Percentiles rank a stretch among this genome's conserved stretches.
These are phyloP conservation scores for Articulospora tetracladia DNA, from an alignment of 495 filamentous ascomycete genomes.

Conservation along the genomic window DNA sequence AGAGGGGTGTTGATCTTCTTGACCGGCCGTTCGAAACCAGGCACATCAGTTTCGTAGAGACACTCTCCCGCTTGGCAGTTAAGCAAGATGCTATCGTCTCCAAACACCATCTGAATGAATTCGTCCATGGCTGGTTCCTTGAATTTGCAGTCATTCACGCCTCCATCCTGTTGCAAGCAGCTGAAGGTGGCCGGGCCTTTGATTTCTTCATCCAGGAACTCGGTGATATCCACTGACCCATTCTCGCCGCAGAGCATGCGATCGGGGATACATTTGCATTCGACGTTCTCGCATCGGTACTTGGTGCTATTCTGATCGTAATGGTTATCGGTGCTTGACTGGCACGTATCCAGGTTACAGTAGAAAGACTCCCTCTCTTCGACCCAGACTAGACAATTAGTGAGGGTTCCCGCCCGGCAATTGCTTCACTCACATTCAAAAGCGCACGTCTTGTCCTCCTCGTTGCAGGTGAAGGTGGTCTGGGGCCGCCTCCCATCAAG, in stretches of 20 bases:
- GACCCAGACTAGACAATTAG: slow-evolving; percentile 77
- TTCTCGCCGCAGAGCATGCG: slow-evolving; percentile 91
- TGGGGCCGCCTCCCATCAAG: slow-evolving; percentile 81
- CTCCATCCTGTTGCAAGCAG: slow-evolving; percentile 59
- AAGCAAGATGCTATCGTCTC: slow-evolving; percentile 81
- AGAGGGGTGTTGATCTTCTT: slow-evolving; percentile 97
- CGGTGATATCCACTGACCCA: slow-evolving; percentile 86
- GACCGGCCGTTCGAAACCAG: slow-evolving; percentile 81
- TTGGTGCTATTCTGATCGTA: slow-evolving; percentile 72
- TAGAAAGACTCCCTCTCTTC: slow-evolving; percentile 94
- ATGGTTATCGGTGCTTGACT: slow-evolving; percentile 63
- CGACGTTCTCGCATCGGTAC: slow-evolving; percentile 79
- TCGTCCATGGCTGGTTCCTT: slow-evolving; percentile 87
- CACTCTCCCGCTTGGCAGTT: slow-evolving; percentile 87
- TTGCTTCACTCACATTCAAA: slow-evolving; percentile 72
- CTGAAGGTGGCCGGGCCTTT: slow-evolving; percentile 81
- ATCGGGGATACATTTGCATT: slow-evolving; percentile 83
- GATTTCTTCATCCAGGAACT: slow-evolving; percentile 77
- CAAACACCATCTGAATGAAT: slow-evolving; percentile 82
- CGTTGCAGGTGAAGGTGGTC: slow-evolving; percentile 88
- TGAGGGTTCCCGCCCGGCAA: background rate
- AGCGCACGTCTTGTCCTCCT: slow-evolving; percentile 68
- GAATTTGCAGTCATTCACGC: slow-evolving; percentile 67
- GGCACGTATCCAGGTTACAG: slow-evolving; percentile 79
- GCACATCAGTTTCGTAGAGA: slow-evolving; percentile 85